These are phyloP conservation scores for Penicillium mononematosum DNA, from an alignment of 495 filamentous ascomycete species.

Conservation along the genomic window DNA sequence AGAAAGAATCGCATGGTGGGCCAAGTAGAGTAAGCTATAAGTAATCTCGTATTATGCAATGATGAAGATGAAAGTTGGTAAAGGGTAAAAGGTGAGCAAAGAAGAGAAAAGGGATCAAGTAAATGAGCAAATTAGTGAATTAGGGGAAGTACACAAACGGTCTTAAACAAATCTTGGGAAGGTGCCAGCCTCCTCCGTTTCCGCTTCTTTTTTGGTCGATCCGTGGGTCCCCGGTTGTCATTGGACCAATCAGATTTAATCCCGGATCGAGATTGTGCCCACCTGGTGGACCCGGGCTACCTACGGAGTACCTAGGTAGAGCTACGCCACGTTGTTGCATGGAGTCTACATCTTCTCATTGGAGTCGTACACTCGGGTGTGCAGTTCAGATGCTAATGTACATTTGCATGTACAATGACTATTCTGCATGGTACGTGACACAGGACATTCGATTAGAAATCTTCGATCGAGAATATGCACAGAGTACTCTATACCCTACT, in stretches of 20 bases:
- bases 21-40: background rate
- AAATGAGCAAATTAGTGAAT: background rate
- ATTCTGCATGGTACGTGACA: background rate
- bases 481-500: too few relatives aligned
- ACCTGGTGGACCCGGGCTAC: background rate
- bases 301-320: too few relatives aligned
- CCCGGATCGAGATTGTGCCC: background rate
- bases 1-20: conserved; percentile 34
- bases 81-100: conserved; percentile 2
- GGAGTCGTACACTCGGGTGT: background rate
- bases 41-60: background rate
- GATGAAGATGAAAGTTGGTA: conserved; percentile 6
- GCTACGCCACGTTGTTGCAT: conserved; percentile 18
- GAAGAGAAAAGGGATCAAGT: conserved; percentile 12
- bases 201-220: conserved; percentile 14
- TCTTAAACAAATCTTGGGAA: background rate
- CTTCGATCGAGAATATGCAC: background rate
- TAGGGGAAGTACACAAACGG: background rate
- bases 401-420: background rate
- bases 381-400: background rate
- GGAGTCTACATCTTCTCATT: background rate
- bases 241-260: conserved; percentile 12
- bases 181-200: conserved; percentile 25
- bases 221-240: conserved; percentile 22
- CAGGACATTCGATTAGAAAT: background rate